These are phyloP conservation scores for Scutellaria minor DNA, from an alignment of 257 asterid genomes.

Conservation along the genomic window DNA sequence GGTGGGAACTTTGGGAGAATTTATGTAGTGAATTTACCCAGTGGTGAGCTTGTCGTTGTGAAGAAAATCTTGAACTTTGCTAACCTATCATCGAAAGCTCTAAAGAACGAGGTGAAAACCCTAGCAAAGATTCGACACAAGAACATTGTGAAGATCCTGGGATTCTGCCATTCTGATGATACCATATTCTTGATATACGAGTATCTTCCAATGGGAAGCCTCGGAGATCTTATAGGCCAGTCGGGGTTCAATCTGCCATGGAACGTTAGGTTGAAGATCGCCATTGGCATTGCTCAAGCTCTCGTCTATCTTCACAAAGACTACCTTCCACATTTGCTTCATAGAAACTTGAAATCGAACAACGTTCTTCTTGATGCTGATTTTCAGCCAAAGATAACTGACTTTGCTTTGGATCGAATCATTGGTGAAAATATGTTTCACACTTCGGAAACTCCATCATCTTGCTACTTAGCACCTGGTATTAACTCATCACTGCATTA, in stretches of 20 bases:
- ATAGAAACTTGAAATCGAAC: constrained; percentile 68
- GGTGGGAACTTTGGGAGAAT: constrained; percentile 73
- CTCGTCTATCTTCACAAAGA: constrained; percentile 84
- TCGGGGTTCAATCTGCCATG: constrained; percentile 58
- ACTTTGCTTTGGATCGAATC: constrained; percentile 69
- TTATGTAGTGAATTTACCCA: constrained; percentile 66
- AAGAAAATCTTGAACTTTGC: constrained; percentile 60
- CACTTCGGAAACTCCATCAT: constrained; percentile 56
- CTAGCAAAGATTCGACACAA: constrained; percentile 84
- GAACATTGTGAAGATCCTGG: constrained; percentile 70
- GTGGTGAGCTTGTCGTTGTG: constrained; percentile 73
- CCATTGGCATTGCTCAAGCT: constrained; percentile 79
- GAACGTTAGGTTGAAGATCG: constrained; percentile 67
- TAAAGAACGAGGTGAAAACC: constrained; percentile 69
- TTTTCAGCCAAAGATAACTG: constrained; percentile 77
- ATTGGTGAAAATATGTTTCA: constrained; percentile 63
- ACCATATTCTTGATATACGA: constrained; percentile 73
- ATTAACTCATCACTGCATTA: not conserved
- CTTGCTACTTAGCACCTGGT: constrained; percentile 90
- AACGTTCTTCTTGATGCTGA: constrained; percentile 75
- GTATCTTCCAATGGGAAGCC: constrained; percentile 70
- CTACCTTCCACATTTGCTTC: constrained; percentile 73
- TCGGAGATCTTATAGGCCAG: constrained; percentile 64
- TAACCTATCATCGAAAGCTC: constrained; percentile 56
- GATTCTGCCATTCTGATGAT: constrained; percentile 72